phyloP scores from a whole-genome alignment of 1,284 basidiomycete species.

The Trametes pubescens region DNA sequence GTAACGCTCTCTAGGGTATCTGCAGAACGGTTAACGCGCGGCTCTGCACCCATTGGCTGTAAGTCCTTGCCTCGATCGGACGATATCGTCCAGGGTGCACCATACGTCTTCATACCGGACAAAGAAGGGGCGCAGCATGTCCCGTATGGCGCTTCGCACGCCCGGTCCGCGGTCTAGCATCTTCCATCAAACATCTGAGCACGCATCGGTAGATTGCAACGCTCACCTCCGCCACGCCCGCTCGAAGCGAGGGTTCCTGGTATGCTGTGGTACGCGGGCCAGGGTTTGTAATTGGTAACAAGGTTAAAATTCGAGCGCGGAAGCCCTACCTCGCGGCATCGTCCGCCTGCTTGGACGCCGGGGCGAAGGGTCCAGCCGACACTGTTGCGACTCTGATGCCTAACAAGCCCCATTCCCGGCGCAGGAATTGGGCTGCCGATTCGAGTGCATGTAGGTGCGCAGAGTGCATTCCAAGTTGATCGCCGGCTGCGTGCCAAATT shows the following conservation, averaged over 20 bases:
- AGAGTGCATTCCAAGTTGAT: slow-evolving; percentile 22
- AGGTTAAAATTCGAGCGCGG: slow-evolving; percentile 1
- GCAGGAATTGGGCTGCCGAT: slow-evolving; percentile 34
- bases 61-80: slow-evolving; percentile 32
- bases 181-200: slow-evolving; percentile 8
- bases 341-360: slow-evolving; percentile 9
- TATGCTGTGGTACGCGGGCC: slow-evolving; percentile 9
- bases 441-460: slow-evolving; percentile 26
- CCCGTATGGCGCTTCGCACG: slow-evolving; percentile 24
- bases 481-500: slow-evolving; percentile 24
- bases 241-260: slow-evolving; percentile 5
- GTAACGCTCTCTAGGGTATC: slow-evolving; percentile 38
- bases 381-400: slow-evolving; percentile 41
- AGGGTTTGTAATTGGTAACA: slow-evolving; percentile 23
- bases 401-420: slow-evolving; percentile 31
- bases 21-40: slow-evolving; percentile 20
- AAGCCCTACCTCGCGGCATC: slow-evolving; percentile 19
- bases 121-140: slow-evolving; percentile 21
- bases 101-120: slow-evolving; percentile 31
- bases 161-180: slow-evolving; percentile 15
- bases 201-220: background rate
- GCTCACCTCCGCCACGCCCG: slow-evolving; percentile 23
- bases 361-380: slow-evolving; percentile 35
- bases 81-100: slow-evolving; percentile 23
- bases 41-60: background rate